Percentiles rank a stretch among this genome's conserved stretches.
phyloP scores from a whole-genome alignment of 2,329 filamentous ascomycete species.

The Colletotrichum destructivum region DNA sequence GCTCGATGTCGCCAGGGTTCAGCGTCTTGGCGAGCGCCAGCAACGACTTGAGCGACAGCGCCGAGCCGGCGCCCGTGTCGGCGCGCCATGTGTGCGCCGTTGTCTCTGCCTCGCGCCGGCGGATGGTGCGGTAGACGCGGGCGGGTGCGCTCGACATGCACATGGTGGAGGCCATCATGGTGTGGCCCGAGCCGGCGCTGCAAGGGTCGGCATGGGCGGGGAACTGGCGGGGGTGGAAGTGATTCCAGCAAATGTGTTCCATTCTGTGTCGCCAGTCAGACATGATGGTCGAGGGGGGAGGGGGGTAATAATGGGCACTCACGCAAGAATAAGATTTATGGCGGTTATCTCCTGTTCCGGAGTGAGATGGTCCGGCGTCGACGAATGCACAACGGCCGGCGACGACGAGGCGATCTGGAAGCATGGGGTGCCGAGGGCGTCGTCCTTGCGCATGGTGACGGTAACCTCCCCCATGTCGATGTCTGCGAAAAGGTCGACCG shows the following conservation, averaged over 20 bases:
- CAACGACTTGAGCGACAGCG: slow-evolving; percentile 60
- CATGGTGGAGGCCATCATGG: slow-evolving; percentile 61
- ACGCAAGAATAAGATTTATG: slow-evolving; percentile 70
- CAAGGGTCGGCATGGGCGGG: slow-evolving; percentile 51
- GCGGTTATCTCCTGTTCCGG: slow-evolving; percentile 60
- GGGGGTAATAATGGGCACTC: slow-evolving; percentile 44
- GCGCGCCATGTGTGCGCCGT: slow-evolving; percentile 52
- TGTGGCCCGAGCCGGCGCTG: slow-evolving; percentile 56
- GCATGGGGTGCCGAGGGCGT: slow-evolving; percentile 58
- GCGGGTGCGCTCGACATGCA: slow-evolving; percentile 58
- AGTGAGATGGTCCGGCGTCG: slow-evolving; percentile 48
- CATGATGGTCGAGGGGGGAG: fast-evolving
- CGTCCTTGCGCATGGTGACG: slow-evolving; percentile 59
- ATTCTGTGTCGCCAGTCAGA: slow-evolving; percentile 53
- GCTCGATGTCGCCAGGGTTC: slow-evolving; percentile 58
- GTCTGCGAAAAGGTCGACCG: slow-evolving; percentile 50
- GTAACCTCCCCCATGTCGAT: slow-evolving; percentile 57
- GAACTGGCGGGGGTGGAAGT: slow-evolving; percentile 61
- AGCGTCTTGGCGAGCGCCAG: slow-evolving; percentile 62
- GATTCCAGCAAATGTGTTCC: slow-evolving; percentile 68
- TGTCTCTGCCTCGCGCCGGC: slow-evolving; percentile 20
- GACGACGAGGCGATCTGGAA: slow-evolving; percentile 57
- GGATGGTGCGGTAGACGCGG: slow-evolving; percentile 48
- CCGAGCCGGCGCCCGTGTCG: slow-evolving; percentile 45
- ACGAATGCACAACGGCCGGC: slow-evolving; percentile 42